Percentiles rank a stretch among this genome's conserved stretches.
Evolutionary conservation across 108 stramenopile species (phyloP).

Genomic region (Asterionellopsis glacialis): DNA sequence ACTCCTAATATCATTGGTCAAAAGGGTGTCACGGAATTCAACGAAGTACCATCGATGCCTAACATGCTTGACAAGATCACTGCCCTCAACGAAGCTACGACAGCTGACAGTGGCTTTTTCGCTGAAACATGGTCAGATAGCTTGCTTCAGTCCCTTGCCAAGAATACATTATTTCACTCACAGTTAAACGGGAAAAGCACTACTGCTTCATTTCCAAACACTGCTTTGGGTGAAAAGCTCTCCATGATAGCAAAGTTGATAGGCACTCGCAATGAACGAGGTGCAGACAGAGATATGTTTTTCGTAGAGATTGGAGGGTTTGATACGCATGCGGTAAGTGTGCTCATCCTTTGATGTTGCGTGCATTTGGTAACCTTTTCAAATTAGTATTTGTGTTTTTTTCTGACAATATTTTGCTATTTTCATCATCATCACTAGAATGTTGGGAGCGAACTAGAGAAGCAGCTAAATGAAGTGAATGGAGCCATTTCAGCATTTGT

Average conservation of each 20-base stretch:
- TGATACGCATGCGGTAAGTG: conserved; percentile 45
- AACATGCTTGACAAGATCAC: conserved; percentile 26
- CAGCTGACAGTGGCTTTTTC: conserved; percentile 29
- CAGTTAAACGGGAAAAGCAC: conserved; percentile 4
- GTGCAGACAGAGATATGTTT: conserved; percentile 55
- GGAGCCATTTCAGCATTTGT: conserved; percentile 32
- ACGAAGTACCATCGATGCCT: conserved; percentile 40
- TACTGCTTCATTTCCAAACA: not conserved
- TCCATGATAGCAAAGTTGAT: conserved; percentile 49
- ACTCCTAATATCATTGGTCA: conserved; percentile 9
- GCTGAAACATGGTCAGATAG: conserved; percentile 43
- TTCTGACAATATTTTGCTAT: no score
- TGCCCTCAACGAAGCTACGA: conserved; percentile 11
- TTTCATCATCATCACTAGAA: no score
- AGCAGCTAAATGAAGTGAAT: conserved; percentile 18
- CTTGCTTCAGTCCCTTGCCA: conserved; percentile 23
- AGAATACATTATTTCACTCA: conserved; percentile 22
- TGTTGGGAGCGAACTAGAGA: not conserved
- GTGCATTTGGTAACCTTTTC: no score
- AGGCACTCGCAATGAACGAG: conserved; percentile 30
- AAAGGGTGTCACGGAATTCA: conserved; percentile 24
- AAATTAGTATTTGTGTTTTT: no score
- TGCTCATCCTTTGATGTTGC: not conserved
- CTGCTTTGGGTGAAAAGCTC: not conserved
- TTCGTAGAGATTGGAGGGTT: conserved; percentile 52